phyloP scores from a whole-genome alignment of 2,329 filamentous ascomycete species.

The Magnaporthiopsis incrustans region DNA sequence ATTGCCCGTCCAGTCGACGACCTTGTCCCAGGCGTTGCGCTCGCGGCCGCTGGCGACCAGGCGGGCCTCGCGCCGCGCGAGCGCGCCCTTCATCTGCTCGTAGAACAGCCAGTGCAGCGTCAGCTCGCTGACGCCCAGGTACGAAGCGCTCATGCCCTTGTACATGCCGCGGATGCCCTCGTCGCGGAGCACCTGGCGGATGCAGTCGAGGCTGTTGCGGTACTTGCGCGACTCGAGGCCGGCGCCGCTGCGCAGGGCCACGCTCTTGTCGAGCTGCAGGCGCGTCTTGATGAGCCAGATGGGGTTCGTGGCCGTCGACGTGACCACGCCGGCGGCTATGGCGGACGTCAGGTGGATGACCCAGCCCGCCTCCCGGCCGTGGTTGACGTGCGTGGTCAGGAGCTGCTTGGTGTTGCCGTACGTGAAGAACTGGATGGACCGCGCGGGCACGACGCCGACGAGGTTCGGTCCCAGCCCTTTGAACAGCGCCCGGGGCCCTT shows the following conservation, averaged over 20 bases:
- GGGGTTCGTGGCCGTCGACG: constrained; percentile 86
- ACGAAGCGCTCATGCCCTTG: constrained; percentile 84
- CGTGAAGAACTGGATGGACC: constrained; percentile 88
- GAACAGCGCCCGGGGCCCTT: constrained; percentile 83
- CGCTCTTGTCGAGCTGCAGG: constrained; percentile 83
- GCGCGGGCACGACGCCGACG: constrained; percentile 79
- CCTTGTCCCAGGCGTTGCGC: constrained; percentile 64
- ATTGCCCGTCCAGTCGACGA: constrained; percentile 72
- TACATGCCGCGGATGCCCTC: constrained; percentile 81
- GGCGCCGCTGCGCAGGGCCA: constrained; percentile 48
- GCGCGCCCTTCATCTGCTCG: constrained; percentile 77
- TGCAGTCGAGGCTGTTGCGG: constrained; percentile 81
- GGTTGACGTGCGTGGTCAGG: constrained; percentile 66
- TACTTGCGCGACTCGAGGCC: constrained; percentile 58
- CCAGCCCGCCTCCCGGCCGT: constrained; percentile 58
- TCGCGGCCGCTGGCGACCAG: constrained; percentile 50
- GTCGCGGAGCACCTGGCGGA: constrained; percentile 68
- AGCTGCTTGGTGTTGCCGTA: constrained; percentile 88
- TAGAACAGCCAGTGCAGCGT: constrained; percentile 93
- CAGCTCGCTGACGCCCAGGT: constrained; percentile 82
- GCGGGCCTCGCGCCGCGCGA: constrained; percentile 55
- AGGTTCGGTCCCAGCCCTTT: constrained; percentile 89
- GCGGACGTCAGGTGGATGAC: constrained; percentile 70
- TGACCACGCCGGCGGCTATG: constrained; percentile 71
- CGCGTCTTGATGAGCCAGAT: constrained; percentile 97